A percentile compares a stretch with the other conserved stretches of the same genome.
These are phyloP conservation scores for Elasticomyces elasticus DNA, from an alignment of 495 filamentous ascomycete genomes.

Conservation along the genomic window DNA sequence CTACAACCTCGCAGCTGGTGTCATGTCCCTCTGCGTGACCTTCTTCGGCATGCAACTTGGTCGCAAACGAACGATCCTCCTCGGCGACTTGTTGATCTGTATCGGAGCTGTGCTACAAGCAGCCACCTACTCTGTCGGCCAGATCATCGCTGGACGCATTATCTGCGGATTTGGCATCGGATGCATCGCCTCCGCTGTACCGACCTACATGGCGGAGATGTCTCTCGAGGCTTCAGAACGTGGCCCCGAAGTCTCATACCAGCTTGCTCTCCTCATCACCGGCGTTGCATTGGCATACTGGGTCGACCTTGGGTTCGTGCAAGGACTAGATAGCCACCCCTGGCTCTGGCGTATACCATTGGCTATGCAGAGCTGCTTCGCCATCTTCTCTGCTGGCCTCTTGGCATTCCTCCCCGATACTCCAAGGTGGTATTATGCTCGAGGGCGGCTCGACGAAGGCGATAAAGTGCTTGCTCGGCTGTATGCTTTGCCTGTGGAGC, in stretches of 20 bases:
- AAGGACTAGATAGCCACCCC: background rate
- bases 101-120: conserved; percentile 10
- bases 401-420: conserved; percentile 6
- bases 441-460: conserved; percentile 1
- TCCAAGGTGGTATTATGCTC: conserved; percentile 10
- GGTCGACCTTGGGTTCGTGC: conserved; percentile 11
- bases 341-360: conserved; percentile 7
- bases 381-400: background rate
- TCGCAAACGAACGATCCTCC: conserved; percentile 2
- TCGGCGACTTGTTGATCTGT: conserved; percentile 9
- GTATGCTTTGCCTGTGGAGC: conserved; percentile 6
- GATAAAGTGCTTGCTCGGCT: conserved; percentile 8
- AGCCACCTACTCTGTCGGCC: conserved; percentile 7
- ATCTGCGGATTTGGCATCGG: conserved; percentile 8
- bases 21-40: conserved; percentile 5
- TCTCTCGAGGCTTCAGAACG: conserved; percentile 6
- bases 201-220: conserved; percentile 14
- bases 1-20: conserved; percentile 11
- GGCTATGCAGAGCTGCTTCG: conserved; percentile 7
- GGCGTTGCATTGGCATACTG: conserved; percentile 14
- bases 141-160: conserved; percentile 11
- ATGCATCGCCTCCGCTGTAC: conserved; percentile 4
- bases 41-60: conserved; percentile 11
- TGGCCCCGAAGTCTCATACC: conserved; percentile 10
- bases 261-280: conserved; percentile 8